phyloP scores from a whole-genome alignment of 108 stramenopile species.

The Seminavis robusta region DNA sequence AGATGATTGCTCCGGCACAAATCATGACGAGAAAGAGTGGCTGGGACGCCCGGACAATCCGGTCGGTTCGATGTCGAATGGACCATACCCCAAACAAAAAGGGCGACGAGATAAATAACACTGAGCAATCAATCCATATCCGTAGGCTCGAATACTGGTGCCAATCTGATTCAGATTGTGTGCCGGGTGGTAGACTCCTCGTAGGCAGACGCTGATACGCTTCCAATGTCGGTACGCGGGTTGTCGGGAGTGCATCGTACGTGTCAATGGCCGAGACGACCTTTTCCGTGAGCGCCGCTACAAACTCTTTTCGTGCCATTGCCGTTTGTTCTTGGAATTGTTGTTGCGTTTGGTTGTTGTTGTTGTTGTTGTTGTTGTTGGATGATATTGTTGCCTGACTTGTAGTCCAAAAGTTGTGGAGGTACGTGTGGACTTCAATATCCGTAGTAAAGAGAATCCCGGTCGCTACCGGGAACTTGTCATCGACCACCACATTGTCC shows the following conservation, averaged over 20 bases:
- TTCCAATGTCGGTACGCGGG: constrained; percentile 1
- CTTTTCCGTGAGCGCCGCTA: too few species aligned
- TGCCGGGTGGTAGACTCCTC: constrained; percentile 1
- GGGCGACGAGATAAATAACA: neutral
- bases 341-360: too few species aligned
- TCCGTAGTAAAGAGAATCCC: constrained; percentile 16
- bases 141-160: constrained; percentile 12
- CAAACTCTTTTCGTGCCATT: constrained; percentile 2
- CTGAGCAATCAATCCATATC: constrained; percentile 4
- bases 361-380: too few species aligned
- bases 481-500: constrained; percentile 29
- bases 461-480: constrained; percentile 25
- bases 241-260: constrained; percentile 5
- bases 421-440: constrained; percentile 5
- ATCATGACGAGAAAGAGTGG: constrained; percentile 53
- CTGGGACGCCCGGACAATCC: constrained; percentile 41
- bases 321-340: too few species aligned
- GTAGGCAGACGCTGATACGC: constrained; percentile 19
- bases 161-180: constrained; percentile 11
- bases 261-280: too few species aligned
- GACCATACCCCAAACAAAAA: neutral
- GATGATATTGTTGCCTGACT: too few species aligned
- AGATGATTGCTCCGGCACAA: constrained; percentile 49
- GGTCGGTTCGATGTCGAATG: neutral
- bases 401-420: too few species aligned